phyloP scores from a whole-genome alignment of 2,329 filamentous ascomycete species.

The Aspergillus ochraceus region DNA sequence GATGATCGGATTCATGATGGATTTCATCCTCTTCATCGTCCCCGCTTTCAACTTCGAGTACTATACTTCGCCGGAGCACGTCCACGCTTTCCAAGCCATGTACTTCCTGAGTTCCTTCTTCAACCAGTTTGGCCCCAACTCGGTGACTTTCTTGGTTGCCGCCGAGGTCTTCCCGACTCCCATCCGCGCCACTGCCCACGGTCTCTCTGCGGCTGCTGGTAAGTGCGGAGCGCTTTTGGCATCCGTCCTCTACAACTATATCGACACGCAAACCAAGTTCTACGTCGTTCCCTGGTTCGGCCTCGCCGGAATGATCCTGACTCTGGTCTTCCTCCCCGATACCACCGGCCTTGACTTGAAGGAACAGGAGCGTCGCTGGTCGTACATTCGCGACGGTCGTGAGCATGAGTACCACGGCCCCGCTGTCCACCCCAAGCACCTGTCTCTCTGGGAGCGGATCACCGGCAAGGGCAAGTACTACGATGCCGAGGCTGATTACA shows the following conservation, averaged over 20 bases:
- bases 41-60: slow-evolving; percentile 86
- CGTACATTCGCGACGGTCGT: slow-evolving; percentile 76
- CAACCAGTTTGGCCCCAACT: slow-evolving; percentile 98
- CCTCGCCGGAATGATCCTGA: slow-evolving; percentile 79
- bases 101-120: slow-evolving; percentile 98
- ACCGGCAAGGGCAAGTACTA: slow-evolving; percentile 78
- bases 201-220: slow-evolving; percentile 87
- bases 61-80: slow-evolving; percentile 69
- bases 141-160: slow-evolving; percentile 91
- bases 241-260: slow-evolving; percentile 92
- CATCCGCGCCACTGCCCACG: slow-evolving; percentile 89
- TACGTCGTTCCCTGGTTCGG: slow-evolving; percentile 95
- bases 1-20: slow-evolving; percentile 87
- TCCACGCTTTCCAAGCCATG: slow-evolving; percentile 94
- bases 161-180: slow-evolving; percentile 96
- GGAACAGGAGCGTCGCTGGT: slow-evolving; percentile 94
- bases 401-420: slow-evolving; percentile 87
- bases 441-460: slow-evolving; percentile 84
- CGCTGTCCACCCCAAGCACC: slow-evolving; percentile 83
- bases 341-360: slow-evolving; percentile 95
- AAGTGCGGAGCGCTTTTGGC: slow-evolving; percentile 87
- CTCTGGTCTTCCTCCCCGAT: slow-evolving; percentile 85
- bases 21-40: slow-evolving; percentile 90
- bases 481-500: slow-evolving; percentile 77
- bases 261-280: slow-evolving; percentile 79